phyloP scores from a whole-genome alignment of 192 early-diverging fungal genomes.

The Coemansia sp. region DNA sequence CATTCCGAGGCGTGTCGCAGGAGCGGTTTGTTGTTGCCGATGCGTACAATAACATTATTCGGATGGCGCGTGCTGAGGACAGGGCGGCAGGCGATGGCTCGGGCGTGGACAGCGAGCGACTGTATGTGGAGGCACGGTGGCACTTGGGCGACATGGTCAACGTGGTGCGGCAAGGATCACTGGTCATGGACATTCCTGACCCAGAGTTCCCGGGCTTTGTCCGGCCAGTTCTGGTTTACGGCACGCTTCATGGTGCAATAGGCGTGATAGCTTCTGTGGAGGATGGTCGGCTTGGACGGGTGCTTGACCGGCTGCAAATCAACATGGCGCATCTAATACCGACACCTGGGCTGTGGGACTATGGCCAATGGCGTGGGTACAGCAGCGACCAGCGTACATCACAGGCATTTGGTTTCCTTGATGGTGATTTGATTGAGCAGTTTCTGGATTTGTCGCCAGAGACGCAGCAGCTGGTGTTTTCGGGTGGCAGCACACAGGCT shows the following conservation, averaged over 20 bases:
- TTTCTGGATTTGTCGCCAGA: constrained; percentile 71
- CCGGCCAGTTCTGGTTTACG: constrained; percentile 64
- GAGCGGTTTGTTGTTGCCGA: constrained; percentile 39
- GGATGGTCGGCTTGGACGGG: constrained; percentile 55
- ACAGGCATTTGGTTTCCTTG: constrained; percentile 65
- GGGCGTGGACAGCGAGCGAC: constrained; percentile 11
- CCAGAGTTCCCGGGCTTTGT: constrained; percentile 53
- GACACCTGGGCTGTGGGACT: constrained; percentile 56
- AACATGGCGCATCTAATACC: constrained; percentile 61
- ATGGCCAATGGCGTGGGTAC: constrained; percentile 69
- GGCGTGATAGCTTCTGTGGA: constrained; percentile 74
- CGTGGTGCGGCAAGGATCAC: constrained; percentile 71
- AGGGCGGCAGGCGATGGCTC: background rate
- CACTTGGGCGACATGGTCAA: constrained; percentile 85
- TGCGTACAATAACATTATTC: constrained; percentile 29
- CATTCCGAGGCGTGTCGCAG: constrained; percentile 7
- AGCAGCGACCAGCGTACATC: constrained; percentile 53
- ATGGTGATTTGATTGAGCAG: constrained; percentile 89
- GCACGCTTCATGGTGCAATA: constrained; percentile 76
- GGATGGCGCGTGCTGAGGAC: constrained; percentile 5
- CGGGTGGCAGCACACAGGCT: constrained; percentile 15
- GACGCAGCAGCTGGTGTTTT: constrained; percentile 38
- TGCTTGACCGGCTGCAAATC: constrained; percentile 63
- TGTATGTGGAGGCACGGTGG: constrained; percentile 66
- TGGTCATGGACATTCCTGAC: constrained; percentile 73